Evolutionary conservation across 805 yeast genomes (phyloP).

Genomic region (Cyberlindnera bimundalis): DNA sequence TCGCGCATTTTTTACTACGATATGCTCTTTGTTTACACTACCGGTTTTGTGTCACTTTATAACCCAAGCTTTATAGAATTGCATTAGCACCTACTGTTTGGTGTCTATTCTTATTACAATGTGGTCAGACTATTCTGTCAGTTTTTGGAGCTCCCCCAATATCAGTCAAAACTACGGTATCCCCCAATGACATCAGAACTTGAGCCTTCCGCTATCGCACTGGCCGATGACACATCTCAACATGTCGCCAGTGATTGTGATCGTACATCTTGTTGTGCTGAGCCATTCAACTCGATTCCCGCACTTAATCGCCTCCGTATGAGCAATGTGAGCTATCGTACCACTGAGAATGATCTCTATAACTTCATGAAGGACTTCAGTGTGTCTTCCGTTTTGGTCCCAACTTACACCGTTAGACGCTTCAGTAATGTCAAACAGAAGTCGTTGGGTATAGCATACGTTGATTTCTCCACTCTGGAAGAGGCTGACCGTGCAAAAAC

Average conservation of each 20-base stretch:
- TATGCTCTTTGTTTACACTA: background rate
- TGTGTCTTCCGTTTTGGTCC: constrained; percentile 46
- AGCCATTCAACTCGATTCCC: background rate
- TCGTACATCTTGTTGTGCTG: background rate
- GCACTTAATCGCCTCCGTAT: constrained; percentile 43
- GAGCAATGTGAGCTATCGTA: constrained; percentile 48
- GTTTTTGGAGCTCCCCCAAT: too few relatives aligned
- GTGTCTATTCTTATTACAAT: too few relatives aligned
- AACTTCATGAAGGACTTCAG: constrained; percentile 42
- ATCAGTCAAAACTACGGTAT: too few relatives aligned
- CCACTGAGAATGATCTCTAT: constrained; percentile 51
- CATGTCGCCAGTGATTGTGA: too few relatives aligned
- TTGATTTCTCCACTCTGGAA: constrained; percentile 67
- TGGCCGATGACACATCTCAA: background rate
- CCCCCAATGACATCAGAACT: too few relatives aligned
- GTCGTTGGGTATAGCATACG: constrained; percentile 73
- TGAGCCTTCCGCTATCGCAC: too few relatives aligned
- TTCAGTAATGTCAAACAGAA: constrained; percentile 37
- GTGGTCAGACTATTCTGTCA: too few relatives aligned
- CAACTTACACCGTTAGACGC: constrained; percentile 50
- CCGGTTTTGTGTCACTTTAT: constrained; percentile 12
- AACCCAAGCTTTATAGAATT: too few relatives aligned
- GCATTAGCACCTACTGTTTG: too few relatives aligned
- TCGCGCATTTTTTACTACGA: too few relatives aligned
- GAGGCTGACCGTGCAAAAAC: constrained; percentile 63